Evolutionary conservation across 306 rosid genomes (phyloP), one percentile per base, ranked within the genome.

Genomic region (Trifolium subterraneum): DNA sequence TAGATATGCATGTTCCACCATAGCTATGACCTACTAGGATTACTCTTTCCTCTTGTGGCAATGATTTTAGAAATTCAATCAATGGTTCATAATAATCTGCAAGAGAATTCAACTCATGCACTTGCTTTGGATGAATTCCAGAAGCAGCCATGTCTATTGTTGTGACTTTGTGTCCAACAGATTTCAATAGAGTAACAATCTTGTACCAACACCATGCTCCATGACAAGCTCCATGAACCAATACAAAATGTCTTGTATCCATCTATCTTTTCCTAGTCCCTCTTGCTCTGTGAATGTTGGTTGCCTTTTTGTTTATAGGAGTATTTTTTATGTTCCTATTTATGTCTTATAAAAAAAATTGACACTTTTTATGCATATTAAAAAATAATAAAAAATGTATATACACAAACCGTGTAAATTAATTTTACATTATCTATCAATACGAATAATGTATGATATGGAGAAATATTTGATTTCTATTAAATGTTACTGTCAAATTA

Each of bases 131-230:
- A 75, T 88, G 61, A 33, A 82, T 80, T 3, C 97, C 92, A 7
- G 80, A 83, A 14, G 87, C 88, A 3, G 87, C 87, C 83, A 86
- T 56, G 84, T 91, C 90, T 25, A 87, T 58, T 16, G 83, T 47
- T 7, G 90, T 87, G 10, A 87, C 90, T 20, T 52, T 6, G 74
- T 82, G 89, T 16, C 89, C 90, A 29, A 14, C 56, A 0, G 87
- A 79, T 74, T 79, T 77, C 22, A 89, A 60, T 59, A 74, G 18
- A 42, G 81, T 36, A 10, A 54, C 5, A 1, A 87, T 36, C 82
- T 86, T 89, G 8, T 80, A 87, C 92, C 97, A 91, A 54, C 88
- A 78, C 92, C 96, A 89, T 0, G 87, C 92, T 9, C 97, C 97
- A 68, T 80, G 88, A 23, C 87, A 54, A 0, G 87, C 77, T 36